phyloP scores from a whole-genome alignment of 805 yeast genomes.

The Ogataea nakhonphanomensis region DNA sequence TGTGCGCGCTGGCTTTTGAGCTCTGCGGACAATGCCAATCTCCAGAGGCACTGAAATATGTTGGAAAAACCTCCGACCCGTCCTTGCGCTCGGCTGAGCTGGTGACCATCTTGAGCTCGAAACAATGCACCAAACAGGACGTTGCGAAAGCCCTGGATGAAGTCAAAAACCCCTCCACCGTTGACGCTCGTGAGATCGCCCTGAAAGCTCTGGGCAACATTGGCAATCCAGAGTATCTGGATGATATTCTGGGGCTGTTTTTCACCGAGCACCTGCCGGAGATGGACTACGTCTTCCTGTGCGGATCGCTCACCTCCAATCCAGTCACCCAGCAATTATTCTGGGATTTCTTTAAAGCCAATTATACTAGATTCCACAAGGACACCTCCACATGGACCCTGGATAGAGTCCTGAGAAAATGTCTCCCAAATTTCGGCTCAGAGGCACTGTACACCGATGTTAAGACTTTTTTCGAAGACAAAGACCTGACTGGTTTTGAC shows the following conservation, averaged over 20 bases:
- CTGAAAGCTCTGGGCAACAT: slow-evolving; percentile 52
- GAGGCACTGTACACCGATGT: slow-evolving; percentile 36
- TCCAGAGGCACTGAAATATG: slow-evolving; percentile 28
- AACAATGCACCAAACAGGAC: slow-evolving; percentile 32
- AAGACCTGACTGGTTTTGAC: slow-evolving; percentile 54
- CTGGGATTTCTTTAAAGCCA: slow-evolving; percentile 48
- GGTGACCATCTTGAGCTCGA: slow-evolving; percentile 40
- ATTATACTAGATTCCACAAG: slow-evolving; percentile 43
- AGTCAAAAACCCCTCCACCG: slow-evolving; percentile 46
- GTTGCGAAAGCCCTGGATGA: slow-evolving; percentile 44
- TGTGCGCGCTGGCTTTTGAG: slow-evolving; percentile 39
- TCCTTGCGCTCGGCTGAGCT: slow-evolving; percentile 43
- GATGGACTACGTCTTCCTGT: slow-evolving; percentile 58
- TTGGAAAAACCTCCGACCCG: slow-evolving; percentile 29
- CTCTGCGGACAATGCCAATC: slow-evolving; percentile 39
- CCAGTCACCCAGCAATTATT: slow-evolving; percentile 38
- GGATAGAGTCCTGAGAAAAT: slow-evolving; percentile 34
- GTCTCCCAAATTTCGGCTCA: slow-evolving; percentile 35
- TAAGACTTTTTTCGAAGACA: slow-evolving; percentile 40
- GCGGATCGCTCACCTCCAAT: slow-evolving; percentile 45
- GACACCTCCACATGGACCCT: slow-evolving; percentile 37
- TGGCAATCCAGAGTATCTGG: slow-evolving; percentile 35
- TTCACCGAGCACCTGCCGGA: slow-evolving; percentile 45
- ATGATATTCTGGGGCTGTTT: slow-evolving; percentile 38
- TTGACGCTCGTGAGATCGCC: slow-evolving; percentile 59